These are phyloP conservation scores for Bombardia bombarda DNA, from an alignment of 495 filamentous ascomycete species.

Conservation along the genomic window DNA sequence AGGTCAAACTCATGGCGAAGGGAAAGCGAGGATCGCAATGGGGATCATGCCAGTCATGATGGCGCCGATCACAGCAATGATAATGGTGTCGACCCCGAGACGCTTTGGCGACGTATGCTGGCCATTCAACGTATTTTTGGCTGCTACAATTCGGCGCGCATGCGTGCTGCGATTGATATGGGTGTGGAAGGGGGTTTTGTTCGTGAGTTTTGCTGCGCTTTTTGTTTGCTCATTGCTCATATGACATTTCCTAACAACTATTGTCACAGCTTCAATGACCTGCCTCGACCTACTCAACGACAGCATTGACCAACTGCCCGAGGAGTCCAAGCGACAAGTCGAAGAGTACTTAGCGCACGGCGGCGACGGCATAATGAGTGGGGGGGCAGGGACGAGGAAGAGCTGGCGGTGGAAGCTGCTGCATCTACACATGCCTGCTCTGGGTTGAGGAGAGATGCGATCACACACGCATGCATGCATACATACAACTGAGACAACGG, in stretches of 20 bases:
- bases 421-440: neutral
- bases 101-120: slow-evolving; percentile 39
- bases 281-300: slow-evolving; percentile 38
- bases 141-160: slow-evolving; percentile 39
- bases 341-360: slow-evolving; percentile 16
- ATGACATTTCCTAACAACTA: no score
- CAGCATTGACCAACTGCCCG: slow-evolving; percentile 32
- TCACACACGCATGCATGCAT: no score
- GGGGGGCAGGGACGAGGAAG: neutral
- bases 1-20: slow-evolving; percentile 12
- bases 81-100: slow-evolving; percentile 21
- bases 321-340: slow-evolving; percentile 19
- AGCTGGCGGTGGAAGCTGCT: slow-evolving; percentile 2
- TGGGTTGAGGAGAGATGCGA: neutral
- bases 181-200: slow-evolving; percentile 21
- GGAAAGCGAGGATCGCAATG: slow-evolving; percentile 5
- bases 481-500: no score
- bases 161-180: slow-evolving; percentile 34
- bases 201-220: slow-evolving; percentile 23
- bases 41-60: neutral
- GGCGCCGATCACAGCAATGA: neutral
- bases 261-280: slow-evolving; percentile 27
- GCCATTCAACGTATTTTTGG: slow-evolving; percentile 33
- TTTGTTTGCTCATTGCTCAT: neutral
- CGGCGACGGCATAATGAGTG: neutral